phyloP scores from a whole-genome alignment of 2,329 filamentous ascomycete genomes.

The Cylindrodendrum hubeiense region DNA sequence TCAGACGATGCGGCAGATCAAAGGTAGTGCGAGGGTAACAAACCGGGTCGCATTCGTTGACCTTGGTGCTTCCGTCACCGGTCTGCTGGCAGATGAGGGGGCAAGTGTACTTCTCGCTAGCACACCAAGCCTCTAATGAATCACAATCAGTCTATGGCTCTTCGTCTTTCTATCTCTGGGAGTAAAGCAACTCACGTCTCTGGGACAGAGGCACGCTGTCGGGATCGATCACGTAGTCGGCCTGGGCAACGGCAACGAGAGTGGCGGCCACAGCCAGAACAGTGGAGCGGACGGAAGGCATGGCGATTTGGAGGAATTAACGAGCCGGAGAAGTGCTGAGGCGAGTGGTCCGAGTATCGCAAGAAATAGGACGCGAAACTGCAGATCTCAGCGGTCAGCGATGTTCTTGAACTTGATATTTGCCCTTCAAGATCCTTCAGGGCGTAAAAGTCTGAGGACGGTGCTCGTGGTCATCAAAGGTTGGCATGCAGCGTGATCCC shows the following conservation, averaged over 20 bases:
- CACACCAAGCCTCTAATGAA: slow-evolving; percentile 75
- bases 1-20: background rate
- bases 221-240: slow-evolving; percentile 73
- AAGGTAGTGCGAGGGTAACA: slow-evolving; percentile 36
- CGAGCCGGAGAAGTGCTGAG: background rate
- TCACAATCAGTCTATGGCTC: slow-evolving; percentile 34
- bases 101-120: slow-evolving; percentile 72
- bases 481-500: slow-evolving; percentile 13
- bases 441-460: background rate
- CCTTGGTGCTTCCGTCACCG: slow-evolving; percentile 61
- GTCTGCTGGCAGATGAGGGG: slow-evolving; percentile 78
- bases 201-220: slow-evolving; percentile 64
- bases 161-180: background rate
- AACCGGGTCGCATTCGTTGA: slow-evolving; percentile 78
- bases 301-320: slow-evolving; percentile 47
- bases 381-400: slow-evolving; percentile 3
- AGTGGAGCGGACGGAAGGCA: slow-evolving; percentile 67
- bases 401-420: background rate
- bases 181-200: slow-evolving; percentile 59
- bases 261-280: slow-evolving; percentile 67
- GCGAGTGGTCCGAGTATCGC: slow-evolving; percentile 14
- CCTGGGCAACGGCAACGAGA: slow-evolving; percentile 65
- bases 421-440: background rate
- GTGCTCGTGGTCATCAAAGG: slow-evolving; percentile 1
- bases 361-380: background rate